Evolutionary conservation across 345 rosid species (phyloP), one percentile per base, ranked within the genome.

Genomic region (Barbarea vulgaris): DNA sequence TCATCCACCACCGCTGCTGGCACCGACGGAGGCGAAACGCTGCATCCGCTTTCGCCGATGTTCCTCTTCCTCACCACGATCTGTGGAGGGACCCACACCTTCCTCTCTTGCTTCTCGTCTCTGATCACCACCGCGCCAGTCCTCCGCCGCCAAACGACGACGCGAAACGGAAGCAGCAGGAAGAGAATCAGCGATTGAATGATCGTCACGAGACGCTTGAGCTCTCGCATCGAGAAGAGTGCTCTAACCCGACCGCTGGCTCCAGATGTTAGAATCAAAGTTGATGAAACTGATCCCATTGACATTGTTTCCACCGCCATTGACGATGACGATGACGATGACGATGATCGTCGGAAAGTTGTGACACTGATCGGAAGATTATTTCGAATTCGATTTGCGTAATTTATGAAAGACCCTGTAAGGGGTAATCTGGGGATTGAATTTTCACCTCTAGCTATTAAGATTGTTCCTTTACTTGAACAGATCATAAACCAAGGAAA

Each of bases 191-290:
- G 25, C 2, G 93, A 87, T 9, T 84, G 79, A 30, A 86, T 59
- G 5, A 85, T 31, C 47, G 83, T 7, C 12, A 87, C 12, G 22
- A 84, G 61, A 7, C 86, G 85, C 69, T 42, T 85, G 48, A 88
- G 77, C 51, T 83, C 80, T 15, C 87, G 81, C 46, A 80, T 73
- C 3, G 89, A 88, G 68, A 94, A 86, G 69, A 91, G 81, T 5
- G 87, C 91, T 63, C 80, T 84, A 11, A 91, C 79, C 3, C 95
- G 84, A 13, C 93, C 96, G 77, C 97, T 91, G 0, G 97, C 97
- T 9, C 96, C 97, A 10, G 97, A 94, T 0, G 97, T 91, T 9
- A 91, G 51, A 60, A 93, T 88, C 80, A 85, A 73, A 8, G 87
- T 64, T 58, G 87, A 65, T 15, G 91, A 17, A 66, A 51, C 81